Percentiles rank a stretch among this genome's conserved stretches.
Evolutionary conservation across 352 stramenopile genomes (phyloP).

Genomic region (Peronospora destructor): DNA sequence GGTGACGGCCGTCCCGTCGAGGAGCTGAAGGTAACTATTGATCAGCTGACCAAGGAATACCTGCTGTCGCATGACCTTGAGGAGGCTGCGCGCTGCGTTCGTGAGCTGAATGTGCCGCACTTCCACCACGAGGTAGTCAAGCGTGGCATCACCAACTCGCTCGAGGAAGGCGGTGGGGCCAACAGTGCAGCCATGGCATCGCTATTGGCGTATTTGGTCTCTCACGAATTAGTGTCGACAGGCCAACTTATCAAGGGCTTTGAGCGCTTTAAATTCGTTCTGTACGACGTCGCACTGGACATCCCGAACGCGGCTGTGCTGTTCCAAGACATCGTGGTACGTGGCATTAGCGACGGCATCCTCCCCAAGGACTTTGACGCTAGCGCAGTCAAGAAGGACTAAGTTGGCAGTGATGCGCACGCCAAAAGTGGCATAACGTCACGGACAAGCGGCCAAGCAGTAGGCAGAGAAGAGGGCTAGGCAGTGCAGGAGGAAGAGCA

Average conservation of each 20-base stretch:
- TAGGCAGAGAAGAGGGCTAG: not conserved
- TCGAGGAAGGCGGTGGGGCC: conserved; percentile 43
- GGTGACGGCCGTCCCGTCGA: conserved; percentile 87
- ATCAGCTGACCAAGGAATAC: conserved; percentile 96
- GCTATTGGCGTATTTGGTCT: conserved; percentile 63
- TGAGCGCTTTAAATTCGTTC: conserved; percentile 65
- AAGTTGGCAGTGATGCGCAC: conserved; percentile 11
- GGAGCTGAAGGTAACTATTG: conserved; percentile 91
- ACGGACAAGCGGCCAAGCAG: conserved; percentile 1
- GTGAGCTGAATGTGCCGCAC: conserved; percentile 91
- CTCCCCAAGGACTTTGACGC: conserved; percentile 44
- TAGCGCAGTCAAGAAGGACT: conserved; percentile 31
- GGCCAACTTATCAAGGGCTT: conserved; percentile 77
- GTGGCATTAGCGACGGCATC: conserved; percentile 40
- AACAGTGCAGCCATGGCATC: conserved; percentile 60
- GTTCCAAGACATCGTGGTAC: conserved; percentile 40
- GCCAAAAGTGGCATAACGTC: conserved; percentile 4
- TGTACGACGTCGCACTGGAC: conserved; percentile 59
- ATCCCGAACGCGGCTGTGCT: conserved; percentile 48
- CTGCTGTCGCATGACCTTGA: conserved; percentile 92
- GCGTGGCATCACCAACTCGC: conserved; percentile 55
- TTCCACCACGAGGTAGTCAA: conserved; percentile 97
- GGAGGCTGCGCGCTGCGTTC: conserved; percentile 87
- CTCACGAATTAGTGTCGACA: conserved; percentile 53
- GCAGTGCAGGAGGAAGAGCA: conserved; percentile 6